Evolutionary conservation across 768 basidiomycete species (phyloP).

Genomic region (Pholiota conissans): DNA sequence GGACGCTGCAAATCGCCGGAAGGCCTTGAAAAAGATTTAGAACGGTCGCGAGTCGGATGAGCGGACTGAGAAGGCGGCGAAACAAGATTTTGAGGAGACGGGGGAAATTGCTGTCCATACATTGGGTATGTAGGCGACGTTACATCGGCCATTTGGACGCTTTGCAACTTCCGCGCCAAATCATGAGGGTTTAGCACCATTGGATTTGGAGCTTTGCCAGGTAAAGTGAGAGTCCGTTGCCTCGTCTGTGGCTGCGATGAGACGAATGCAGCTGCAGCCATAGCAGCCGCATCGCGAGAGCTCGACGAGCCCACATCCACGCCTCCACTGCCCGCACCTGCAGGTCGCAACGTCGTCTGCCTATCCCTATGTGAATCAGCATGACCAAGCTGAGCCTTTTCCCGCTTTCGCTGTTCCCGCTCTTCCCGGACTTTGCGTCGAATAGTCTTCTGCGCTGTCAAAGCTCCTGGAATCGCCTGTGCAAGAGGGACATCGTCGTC

Average conservation of each 20-base stretch:
- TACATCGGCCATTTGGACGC: slow-evolving; percentile 36
- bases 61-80: not conserved
- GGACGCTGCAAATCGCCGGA: slow-evolving; percentile 13
- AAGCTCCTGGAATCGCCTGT: slow-evolving; percentile 76
- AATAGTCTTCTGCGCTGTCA: slow-evolving; percentile 81
- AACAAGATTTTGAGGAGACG: not conserved
- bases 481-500: slow-evolving; percentile 88
- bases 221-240: slow-evolving; percentile 45
- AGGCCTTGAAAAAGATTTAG: slow-evolving; percentile 16
- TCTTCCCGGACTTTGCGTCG: slow-evolving; percentile 72
- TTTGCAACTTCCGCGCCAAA: slow-evolving; percentile 56
- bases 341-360: slow-evolving; percentile 37
- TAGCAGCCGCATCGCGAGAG: slow-evolving; percentile 38
- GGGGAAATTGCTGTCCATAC: not conserved
- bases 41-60: not conserved
- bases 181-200: slow-evolving; percentile 54
- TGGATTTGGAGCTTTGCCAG: slow-evolving; percentile 26
- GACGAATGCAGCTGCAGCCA: slow-evolving; percentile 29
- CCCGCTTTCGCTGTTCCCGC: slow-evolving; percentile 53
- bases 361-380: slow-evolving; percentile 20
- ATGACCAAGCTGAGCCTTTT: slow-evolving; percentile 37
- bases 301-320: slow-evolving; percentile 24
- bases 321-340: slow-evolving; percentile 27
- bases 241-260: slow-evolving; percentile 26
- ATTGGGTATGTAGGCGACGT: slow-evolving; percentile 5